Evolutionary conservation across 2,329 filamentous ascomycete species (phyloP), one percentile per base, ranked within the genome.

Genomic region (Beauveria sp.): DNA sequence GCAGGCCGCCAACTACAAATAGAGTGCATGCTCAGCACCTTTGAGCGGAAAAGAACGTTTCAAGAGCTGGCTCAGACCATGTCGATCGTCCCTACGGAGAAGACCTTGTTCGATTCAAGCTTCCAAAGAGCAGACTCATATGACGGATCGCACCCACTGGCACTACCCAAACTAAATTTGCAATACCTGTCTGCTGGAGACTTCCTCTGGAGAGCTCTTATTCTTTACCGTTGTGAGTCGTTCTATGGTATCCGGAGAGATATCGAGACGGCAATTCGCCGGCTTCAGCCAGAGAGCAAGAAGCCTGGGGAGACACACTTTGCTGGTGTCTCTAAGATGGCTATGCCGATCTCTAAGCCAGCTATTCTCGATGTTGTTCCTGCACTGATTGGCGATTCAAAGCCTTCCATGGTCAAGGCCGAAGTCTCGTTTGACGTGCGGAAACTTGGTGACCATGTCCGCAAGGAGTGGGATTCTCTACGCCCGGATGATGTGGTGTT

Each of bases 171-270:
- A 72, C 77, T 98, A 51, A 99, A 97, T 68, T 79, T 99, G 31
- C 95, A 99, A 71, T 99, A 99, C 74, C 80, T 99, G 16, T 96
- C 93, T 3, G 86, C 96, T 56, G 92, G 92, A 3, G 95, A 99
- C 73, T 99, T 99, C 68, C 77, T 99, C n/a, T 99, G 93, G 92
- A 85, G 96, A 65, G 92, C 93, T 0, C 88, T 98, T 69, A 82
- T 96, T 16, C 79, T 99, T 9, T 95, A 96, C 72, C 87, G 93
- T 46, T 90, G 88, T 63, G 95, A 99, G 73, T 85, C 93, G 0
- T 97, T 98, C 72, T 98, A 96, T 72, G 90, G 91, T 64, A 93
- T 99, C 63, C 86, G 92, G 51, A 93, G 92, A 69, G 91, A 99
- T 71, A 86, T 99, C 62, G 91, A 96, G 71, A 85, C 90, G 53